Base-by-base conservation (phyloP, 768 basidiomycete genomes). In the Lactarius evosmus region DNA sequence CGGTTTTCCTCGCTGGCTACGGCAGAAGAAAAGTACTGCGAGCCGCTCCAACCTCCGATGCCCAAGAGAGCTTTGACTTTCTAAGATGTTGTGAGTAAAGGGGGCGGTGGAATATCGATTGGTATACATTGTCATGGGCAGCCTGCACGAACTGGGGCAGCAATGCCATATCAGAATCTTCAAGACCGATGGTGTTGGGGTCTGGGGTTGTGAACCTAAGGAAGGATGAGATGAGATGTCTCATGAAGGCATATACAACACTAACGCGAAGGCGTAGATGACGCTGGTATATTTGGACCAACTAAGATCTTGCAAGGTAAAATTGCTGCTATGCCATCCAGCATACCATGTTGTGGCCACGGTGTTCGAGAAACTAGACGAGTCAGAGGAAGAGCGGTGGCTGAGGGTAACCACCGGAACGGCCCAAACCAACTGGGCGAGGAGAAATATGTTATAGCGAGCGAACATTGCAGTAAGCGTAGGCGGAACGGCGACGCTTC, bases 201-300 rank as follows among this genome's bases (percentile, higher is more conserved):
- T 74, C 63, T 25, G 68, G 65, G 11, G 63, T 56, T 7, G 63
- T 60, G 11, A 14, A 0, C 27, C 59, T 64, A 14, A 22, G 14
- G 25, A 50, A 41, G 46, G 33, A n/a, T 49, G n/a, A 22, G 67
- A 66, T 6, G 3, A 22, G 4, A 32, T 33, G 17, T 27, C 12
- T 17, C 19, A 25, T 32, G 22, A 22, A 46, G 38, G 2, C 5
- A 41, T 51, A 34, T 30, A 11, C 36, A n/a, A 19, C 4, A 82
- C 82, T 76, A 68, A 87, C 86, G 80, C 86, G 66, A 87, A 86
- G 49, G 85, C 80, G 72, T 85, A 87, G 32, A 77, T 80, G 74
- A 87, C 69, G 52, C 82, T 72, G 51, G 75, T 82, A 68, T 85
- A 86, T 69, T 83, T 84, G 33, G 72, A 63, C 85, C 85, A 87